Evolutionary conservation across 2,329 filamentous ascomycete species (phyloP).

Genomic region (Penicillium sp.): DNA sequence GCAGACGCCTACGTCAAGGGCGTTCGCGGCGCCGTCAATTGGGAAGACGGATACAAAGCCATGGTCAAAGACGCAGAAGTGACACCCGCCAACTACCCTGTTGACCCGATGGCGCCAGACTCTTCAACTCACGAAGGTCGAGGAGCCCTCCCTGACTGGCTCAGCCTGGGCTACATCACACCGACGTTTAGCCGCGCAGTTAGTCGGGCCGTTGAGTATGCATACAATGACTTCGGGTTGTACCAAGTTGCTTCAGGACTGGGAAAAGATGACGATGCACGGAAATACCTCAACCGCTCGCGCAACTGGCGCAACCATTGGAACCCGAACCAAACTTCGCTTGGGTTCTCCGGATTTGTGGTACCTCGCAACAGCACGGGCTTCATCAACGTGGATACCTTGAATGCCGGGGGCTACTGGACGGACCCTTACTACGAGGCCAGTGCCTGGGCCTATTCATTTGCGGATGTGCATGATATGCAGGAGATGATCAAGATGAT

Average conservation of each 20-base stretch:
- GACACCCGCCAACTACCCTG: constrained; percentile 57
- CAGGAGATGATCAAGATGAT: constrained; percentile 52
- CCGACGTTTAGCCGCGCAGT: constrained; percentile 61
- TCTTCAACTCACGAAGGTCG: constrained; percentile 66
- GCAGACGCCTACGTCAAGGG: constrained; percentile 72
- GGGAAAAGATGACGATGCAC: constrained; percentile 50
- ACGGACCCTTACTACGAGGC: constrained; percentile 60
- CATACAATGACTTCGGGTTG: constrained; percentile 66
- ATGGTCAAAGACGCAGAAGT: constrained; percentile 68
- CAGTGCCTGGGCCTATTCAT: constrained; percentile 64
- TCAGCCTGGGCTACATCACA: constrained; percentile 63
- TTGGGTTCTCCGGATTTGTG: constrained; percentile 65
- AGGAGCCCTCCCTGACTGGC: constrained; percentile 68
- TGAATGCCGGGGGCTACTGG: constrained; percentile 64
- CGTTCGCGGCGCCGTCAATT: constrained; percentile 59
- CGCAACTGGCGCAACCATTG: constrained; percentile 71
- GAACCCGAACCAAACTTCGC: constrained; percentile 57
- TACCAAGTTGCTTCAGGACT: constrained; percentile 64
- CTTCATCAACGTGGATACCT: constrained; percentile 50
- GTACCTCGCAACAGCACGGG: constrained; percentile 57
- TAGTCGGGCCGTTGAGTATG: constrained; percentile 65
- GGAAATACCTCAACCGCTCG: constrained; percentile 62
- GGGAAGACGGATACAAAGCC: constrained; percentile 61
- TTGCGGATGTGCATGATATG: constrained; percentile 68
- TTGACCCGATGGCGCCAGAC: constrained; percentile 54